Percentiles rank a stretch among this genome's conserved stretches.
These are phyloP conservation scores for Pyrenula massariospora DNA, from an alignment of 495 filamentous ascomycete genomes.

Conservation along the genomic window DNA sequence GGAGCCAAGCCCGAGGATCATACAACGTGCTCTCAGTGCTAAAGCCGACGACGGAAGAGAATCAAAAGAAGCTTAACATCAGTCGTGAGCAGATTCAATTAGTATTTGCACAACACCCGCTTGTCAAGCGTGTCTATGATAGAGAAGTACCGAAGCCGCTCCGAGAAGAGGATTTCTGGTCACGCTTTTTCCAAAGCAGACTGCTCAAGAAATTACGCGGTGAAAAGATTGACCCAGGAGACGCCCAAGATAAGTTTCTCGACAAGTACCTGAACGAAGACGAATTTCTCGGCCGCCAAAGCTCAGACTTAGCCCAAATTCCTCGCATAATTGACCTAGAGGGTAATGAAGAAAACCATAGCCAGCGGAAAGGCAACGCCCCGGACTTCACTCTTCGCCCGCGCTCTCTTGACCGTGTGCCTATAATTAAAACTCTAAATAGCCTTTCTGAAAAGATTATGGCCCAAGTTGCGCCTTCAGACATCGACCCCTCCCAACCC, in stretches of 20 bases:
- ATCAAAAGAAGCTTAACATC: slow-evolving; percentile 67
- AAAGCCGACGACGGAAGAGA: slow-evolving; percentile 68
- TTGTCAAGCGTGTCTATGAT: slow-evolving; percentile 84
- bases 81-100: slow-evolving; percentile 86
- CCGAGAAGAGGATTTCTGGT: slow-evolving; percentile 75
- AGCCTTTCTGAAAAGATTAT: slow-evolving; percentile 82
- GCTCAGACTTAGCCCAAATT: slow-evolving; percentile 47
- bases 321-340: slow-evolving; percentile 86
- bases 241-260: slow-evolving; percentile 60
- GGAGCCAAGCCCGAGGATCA: slow-evolving; percentile 66
- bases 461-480: slow-evolving; percentile 67
- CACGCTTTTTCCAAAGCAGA: slow-evolving; percentile 77
- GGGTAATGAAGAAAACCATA: slow-evolving; percentile 87
- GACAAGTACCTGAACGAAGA: slow-evolving; percentile 73
- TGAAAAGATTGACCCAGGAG: slow-evolving; percentile 64
- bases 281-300: slow-evolving; percentile 39
- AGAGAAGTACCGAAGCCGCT: slow-evolving; percentile 74
- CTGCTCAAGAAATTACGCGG: slow-evolving; percentile 87
- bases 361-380: slow-evolving; percentile 63
- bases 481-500: slow-evolving; percentile 49
- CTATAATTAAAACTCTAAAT: slow-evolving; percentile 78
- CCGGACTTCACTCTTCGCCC: slow-evolving; percentile 84
- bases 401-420: slow-evolving; percentile 48
- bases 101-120: slow-evolving; percentile 84
- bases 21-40: slow-evolving; percentile 92